Conservation (phyloP, 352 stramenopile genomes). For the Phytophthora fragariae region DNA sequence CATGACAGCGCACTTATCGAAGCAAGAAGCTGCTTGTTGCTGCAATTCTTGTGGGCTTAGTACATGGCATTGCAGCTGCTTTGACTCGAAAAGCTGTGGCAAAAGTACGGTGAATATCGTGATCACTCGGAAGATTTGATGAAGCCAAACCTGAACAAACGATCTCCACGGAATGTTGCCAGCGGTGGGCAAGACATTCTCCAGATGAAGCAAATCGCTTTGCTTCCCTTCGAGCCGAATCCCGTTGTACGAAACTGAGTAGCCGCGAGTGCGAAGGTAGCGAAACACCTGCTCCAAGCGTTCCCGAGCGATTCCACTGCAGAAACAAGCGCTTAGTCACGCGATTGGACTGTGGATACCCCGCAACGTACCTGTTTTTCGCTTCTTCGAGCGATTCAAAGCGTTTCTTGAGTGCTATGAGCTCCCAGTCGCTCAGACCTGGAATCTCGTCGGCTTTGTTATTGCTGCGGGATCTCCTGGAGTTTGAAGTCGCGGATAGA, state of each 20-base stretch:
- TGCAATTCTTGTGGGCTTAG: conserved; percentile 38
- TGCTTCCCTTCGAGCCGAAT: conserved; percentile 22
- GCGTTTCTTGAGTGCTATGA: conserved; percentile 53
- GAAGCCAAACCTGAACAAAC: conserved; percentile 29
- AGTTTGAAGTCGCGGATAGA: conserved; percentile 13
- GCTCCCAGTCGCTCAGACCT: conserved; percentile 61
- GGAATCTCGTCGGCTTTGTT: conserved; percentile 25
- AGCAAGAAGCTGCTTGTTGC: conserved; percentile 39
- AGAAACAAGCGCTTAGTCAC: not conserved
- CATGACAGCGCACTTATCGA: conserved; percentile 43
- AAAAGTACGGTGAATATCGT: not conserved
- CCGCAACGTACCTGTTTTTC: conserved; percentile 38
- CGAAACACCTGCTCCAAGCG: conserved; percentile 23
- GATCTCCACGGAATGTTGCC: conserved; percentile 33
- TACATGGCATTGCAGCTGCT: conserved; percentile 39
- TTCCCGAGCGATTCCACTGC: conserved; percentile 30
- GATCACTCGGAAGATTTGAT: not conserved
- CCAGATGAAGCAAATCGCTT: conserved; percentile 1
- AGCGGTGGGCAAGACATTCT: conserved; percentile 18
- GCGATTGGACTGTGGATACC: not conserved
- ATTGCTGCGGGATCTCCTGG: conserved; percentile 8
- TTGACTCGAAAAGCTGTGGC: conserved; percentile 37
- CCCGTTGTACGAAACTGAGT: conserved; percentile 28
- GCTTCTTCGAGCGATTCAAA: conserved; percentile 58
- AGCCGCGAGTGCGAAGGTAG: conserved; percentile 41